Percentiles rank a stretch among this genome's conserved stretches.
Conservation (phyloP, 495 filamentous ascomycete genomes). For the Penicillium subrubescens region DNA sequence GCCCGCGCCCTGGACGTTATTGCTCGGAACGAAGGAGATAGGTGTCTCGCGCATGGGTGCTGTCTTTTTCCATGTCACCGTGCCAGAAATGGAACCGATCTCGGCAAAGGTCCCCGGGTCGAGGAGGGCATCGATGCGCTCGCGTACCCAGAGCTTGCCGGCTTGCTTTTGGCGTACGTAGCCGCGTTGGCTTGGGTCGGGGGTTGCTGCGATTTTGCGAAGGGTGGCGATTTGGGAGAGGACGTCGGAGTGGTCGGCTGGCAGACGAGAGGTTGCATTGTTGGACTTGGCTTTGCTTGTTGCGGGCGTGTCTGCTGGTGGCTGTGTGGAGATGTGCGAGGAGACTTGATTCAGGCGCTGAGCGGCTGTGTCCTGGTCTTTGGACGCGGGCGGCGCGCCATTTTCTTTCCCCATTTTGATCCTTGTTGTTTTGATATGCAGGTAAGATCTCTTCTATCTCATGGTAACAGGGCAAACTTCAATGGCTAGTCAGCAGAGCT, state of each 20-base stretch:
- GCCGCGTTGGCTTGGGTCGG: conserved; percentile 53
- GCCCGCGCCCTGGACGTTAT: conserved; percentile 56
- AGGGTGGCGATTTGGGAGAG: conserved; percentile 54
- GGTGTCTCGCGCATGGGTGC: conserved; percentile 52
- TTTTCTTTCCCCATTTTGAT: conserved; percentile 24
- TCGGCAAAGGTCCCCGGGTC: conserved; percentile 57
- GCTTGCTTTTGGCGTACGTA: conserved; percentile 63
- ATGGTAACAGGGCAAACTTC: not conserved
- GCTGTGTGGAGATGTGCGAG: conserved; percentile 31
- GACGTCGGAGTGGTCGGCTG: conserved; percentile 63
- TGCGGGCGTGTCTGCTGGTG: not conserved
- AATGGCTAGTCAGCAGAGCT: not conserved
- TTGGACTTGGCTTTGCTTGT: conserved; percentile 20
- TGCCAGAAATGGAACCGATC: conserved; percentile 60
- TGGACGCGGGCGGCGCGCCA: conserved; percentile 11
- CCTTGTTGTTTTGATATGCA: not conserved
- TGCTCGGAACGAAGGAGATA: conserved; percentile 51
- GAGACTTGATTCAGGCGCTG: conserved; percentile 42
- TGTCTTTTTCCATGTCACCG: conserved; percentile 57
- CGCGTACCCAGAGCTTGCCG: conserved; percentile 67
- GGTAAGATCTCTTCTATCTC: not conserved
- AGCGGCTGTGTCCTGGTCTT: conserved; percentile 26
- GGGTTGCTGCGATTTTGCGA: conserved; percentile 51
- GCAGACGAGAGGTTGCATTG: conserved; percentile 38
- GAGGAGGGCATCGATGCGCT: conserved; percentile 57